These are phyloP conservation scores for Angophora floribunda DNA, from an alignment of 345 rosid genomes.

Conservation along the genomic window DNA sequence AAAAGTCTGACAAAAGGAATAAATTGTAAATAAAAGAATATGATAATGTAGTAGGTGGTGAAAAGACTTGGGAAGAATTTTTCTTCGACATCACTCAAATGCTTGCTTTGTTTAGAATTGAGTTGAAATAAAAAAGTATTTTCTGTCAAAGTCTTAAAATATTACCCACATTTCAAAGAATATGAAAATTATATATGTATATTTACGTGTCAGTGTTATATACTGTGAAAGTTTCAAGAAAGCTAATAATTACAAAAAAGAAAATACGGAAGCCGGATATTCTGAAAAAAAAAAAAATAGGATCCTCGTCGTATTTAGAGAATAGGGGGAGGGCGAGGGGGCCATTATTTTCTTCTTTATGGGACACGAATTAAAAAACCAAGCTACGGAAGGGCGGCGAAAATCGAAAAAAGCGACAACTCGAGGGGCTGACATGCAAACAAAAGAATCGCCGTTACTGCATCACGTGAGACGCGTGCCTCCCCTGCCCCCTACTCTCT, in stretches of 20 bases:
- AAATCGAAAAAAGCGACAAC: not conserved
- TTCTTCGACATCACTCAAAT: not conserved
- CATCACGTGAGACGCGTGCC: conserved; percentile 51
- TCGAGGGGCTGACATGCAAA: not conserved
- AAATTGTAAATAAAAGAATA: not conserved
- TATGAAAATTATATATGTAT: rapidly evolving
- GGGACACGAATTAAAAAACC: not conserved
- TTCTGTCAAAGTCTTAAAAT: not conserved
- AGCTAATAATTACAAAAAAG: not conserved
- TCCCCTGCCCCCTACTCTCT: not conserved
- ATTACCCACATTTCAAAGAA: not conserved
- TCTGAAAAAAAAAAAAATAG: not conserved
- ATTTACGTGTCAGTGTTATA: not conserved
- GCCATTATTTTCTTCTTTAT: not conserved
- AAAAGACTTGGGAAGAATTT: not conserved
- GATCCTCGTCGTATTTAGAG: not conserved
- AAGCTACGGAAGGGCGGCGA: not conserved
- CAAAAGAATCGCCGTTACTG: not conserved
- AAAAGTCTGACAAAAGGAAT: not conserved
- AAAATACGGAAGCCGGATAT: not conserved
- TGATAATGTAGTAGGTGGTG: not conserved
- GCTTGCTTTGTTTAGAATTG: not conserved
- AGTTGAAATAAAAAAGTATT: not conserved
- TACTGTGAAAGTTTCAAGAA: not conserved
- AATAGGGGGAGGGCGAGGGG: not conserved